Evolutionary conservation across 257 asterid species (phyloP).

Genomic region (Lavandula angustifolia): DNA sequence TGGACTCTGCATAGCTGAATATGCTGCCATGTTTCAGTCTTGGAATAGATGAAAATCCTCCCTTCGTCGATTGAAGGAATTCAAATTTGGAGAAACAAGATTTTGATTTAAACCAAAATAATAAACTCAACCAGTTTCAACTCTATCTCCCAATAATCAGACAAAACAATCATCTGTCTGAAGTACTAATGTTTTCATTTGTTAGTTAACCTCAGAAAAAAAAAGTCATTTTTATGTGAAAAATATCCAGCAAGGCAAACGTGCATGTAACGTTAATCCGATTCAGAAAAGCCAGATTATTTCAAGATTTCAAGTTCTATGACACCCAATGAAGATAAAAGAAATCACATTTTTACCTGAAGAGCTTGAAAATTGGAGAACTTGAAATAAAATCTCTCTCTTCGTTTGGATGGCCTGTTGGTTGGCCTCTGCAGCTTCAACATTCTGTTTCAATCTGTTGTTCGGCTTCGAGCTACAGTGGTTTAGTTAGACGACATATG

Average conservation of each 20-base stretch:
- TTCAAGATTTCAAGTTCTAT: slow-evolving; percentile 10
- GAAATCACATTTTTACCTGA: slow-evolving; percentile 51
- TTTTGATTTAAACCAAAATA: neutral
- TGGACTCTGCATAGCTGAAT: no score
- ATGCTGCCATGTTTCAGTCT: no score
- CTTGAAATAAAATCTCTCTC: slow-evolving; percentile 70
- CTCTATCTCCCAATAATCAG: no score
- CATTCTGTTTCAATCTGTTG: slow-evolving; percentile 45
- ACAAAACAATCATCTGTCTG: neutral
- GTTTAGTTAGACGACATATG: slow-evolving; percentile 14
- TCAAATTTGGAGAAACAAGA: neutral
- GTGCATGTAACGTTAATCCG: neutral
- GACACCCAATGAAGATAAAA: neutral
- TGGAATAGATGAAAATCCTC: no score
- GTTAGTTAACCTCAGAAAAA: neutral
- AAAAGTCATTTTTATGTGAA: neutral
- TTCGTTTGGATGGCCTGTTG: slow-evolving; percentile 41
- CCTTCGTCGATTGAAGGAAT: no score
- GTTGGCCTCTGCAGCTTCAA: slow-evolving; percentile 62
- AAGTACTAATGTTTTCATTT: neutral
- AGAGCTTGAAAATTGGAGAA: slow-evolving; percentile 88
- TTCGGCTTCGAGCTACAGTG: slow-evolving; percentile 34
- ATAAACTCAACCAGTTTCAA: no score
- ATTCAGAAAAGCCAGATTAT: neutral
- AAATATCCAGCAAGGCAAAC: slow-evolving; percentile 1